Conservation (phyloP, 2,329 filamentous ascomycete genomes). For the Pseudogymnoascus sp. region DNA sequence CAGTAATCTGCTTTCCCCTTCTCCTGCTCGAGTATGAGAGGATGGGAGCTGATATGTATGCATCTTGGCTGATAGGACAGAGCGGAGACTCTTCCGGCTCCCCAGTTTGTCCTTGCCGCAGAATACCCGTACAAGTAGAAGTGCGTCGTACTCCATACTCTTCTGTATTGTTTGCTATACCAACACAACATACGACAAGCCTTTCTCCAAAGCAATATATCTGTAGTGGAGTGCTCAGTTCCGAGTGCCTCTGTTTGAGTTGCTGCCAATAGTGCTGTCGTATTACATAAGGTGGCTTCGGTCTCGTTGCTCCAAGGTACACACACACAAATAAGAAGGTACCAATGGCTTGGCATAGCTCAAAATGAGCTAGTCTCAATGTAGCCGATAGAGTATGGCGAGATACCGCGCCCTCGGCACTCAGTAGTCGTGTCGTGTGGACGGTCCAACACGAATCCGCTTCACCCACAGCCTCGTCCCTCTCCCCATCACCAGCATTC, state of each 20-base stretch:
- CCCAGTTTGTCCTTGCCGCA: background rate
- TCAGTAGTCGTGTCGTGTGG: background rate
- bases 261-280: background rate
- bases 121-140: background rate
- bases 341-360: background rate
- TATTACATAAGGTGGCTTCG: background rate
- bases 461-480: background rate
- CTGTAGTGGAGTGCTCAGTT: background rate
- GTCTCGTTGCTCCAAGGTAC: background rate
- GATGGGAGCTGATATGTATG: background rate
- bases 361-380: background rate
- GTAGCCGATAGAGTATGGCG: background rate
- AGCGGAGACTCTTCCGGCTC: background rate
- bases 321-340: background rate
- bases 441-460: background rate
- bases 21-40: background rate
- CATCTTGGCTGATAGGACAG: background rate
- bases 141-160: background rate
- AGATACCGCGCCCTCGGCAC: background rate
- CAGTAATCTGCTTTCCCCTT: background rate
- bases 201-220: background rate
- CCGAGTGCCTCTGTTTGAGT: background rate
- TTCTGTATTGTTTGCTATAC: background rate
- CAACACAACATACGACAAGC: background rate
- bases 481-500: background rate